Conservation (phyloP, 1,284 basidiomycete genomes). For the Anthracocystis walkeri region DNA sequence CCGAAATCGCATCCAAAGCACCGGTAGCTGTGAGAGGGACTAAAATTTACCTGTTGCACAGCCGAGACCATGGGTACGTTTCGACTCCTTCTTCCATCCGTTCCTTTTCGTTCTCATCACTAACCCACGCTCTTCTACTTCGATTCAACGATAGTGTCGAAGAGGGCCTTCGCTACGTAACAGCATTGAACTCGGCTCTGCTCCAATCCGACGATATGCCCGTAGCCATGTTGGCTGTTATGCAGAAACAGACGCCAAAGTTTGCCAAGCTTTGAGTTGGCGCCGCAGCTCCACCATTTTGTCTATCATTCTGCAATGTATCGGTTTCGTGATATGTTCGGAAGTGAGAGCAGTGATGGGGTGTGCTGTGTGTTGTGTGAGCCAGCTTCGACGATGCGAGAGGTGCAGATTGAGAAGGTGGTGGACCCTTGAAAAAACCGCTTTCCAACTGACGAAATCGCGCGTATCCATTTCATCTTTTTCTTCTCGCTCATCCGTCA, state of each 20-base stretch:
- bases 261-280: conserved; percentile 62
- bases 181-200: conserved; percentile 80
- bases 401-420: background rate
- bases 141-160: conserved; percentile 72
- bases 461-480: background rate
- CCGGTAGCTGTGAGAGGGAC: conserved; percentile 84
- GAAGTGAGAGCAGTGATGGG: too few relatives aligned
- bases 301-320: background rate
- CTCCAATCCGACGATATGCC: conserved; percentile 77
- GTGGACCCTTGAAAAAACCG: conserved; percentile 9
- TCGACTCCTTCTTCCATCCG: background rate
- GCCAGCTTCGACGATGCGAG: background rate
- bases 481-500: background rate
- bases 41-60: conserved; percentile 81
- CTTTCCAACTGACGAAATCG: background rate
- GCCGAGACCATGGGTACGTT: conserved; percentile 76
- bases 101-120: background rate
- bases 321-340: too few relatives aligned
- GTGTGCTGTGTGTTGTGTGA: background rate
- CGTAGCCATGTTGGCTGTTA: conserved; percentile 71
- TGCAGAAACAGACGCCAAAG: conserved; percentile 70
- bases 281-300: background rate
- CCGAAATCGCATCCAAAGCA: conserved; percentile 79
- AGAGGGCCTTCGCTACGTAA: conserved; percentile 83
- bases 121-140: background rate